Evolutionary conservation across 306 rosid genomes (phyloP).

Genomic region (Ammopiptanthus mongolicus): DNA sequence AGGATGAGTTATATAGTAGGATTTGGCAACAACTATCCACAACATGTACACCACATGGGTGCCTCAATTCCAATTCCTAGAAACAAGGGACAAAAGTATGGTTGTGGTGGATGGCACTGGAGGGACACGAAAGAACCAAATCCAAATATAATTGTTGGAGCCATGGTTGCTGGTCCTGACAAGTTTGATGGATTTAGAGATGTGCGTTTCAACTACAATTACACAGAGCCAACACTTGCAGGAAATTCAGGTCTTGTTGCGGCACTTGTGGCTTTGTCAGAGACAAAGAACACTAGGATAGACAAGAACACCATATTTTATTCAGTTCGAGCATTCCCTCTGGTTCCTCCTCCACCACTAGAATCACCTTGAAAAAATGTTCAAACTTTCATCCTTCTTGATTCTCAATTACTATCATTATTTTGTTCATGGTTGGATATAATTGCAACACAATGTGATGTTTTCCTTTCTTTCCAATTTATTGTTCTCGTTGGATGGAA

Average conservation of each 20-base stretch:
- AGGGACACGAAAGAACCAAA: background rate
- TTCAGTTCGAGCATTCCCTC: background rate
- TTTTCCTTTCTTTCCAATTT: too few species aligned
- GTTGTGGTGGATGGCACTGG: constrained; percentile 13
- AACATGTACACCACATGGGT: constrained; percentile 10
- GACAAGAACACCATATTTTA: constrained; percentile 16
- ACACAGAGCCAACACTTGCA: constrained; percentile 7
- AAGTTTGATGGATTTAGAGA: constrained; percentile 3
- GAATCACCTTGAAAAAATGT: background rate
- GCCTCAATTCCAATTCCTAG: constrained; percentile 1
- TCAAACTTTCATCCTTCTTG: too few species aligned
- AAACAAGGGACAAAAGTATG: background rate
- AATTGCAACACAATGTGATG: too few species aligned
- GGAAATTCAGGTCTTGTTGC: constrained; percentile 30
- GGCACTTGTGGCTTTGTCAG: constrained; percentile 21
- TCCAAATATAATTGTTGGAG: constrained; percentile 16
- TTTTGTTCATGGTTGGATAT: too few species aligned
- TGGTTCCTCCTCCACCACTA: background rate
- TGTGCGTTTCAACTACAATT: constrained; percentile 5
- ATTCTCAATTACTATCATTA: too few species aligned
- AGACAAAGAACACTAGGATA: background rate
- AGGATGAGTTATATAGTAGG: too few species aligned
- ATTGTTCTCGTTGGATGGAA: too few species aligned
- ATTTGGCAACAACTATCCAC: background rate
- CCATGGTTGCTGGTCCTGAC: constrained; percentile 20